Evolutionary conservation across 345 rosid species (phyloP).

Genomic region (Adansonia digitata): DNA sequence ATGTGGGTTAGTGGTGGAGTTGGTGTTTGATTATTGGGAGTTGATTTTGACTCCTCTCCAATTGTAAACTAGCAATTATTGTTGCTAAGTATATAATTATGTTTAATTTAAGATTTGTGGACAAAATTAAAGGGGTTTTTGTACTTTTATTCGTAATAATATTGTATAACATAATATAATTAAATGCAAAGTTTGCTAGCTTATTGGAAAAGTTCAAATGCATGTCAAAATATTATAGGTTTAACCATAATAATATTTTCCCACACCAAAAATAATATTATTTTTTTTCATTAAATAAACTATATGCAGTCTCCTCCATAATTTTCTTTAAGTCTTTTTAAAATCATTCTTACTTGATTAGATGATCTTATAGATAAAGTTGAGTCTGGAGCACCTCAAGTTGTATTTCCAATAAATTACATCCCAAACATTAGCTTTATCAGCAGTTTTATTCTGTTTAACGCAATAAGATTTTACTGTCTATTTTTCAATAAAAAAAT

Average conservation of each 20-base stretch:
- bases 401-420: not conserved
- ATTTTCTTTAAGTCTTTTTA: not conserved
- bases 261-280: not conserved
- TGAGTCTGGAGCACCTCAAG: not conserved
- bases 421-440: not conserved
- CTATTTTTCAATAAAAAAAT: not conserved
- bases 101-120: not conserved
- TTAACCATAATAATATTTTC: not conserved
- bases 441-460: not conserved
- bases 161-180: not conserved
- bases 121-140: not conserved
- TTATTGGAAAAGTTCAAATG: not conserved
- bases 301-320: not conserved
- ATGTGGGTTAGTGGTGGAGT: conserved; percentile 18
- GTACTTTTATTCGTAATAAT: not conserved
- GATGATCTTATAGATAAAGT: not conserved
- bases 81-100: not conserved
- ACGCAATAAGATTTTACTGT: not conserved
- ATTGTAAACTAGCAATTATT: conserved; percentile 15
- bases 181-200: not conserved
- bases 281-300: not conserved
- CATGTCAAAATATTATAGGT: not conserved
- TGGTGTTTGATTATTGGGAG: conserved; percentile 4
- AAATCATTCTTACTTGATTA: not conserved
- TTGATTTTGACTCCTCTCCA: conserved; percentile 25